A percentile compares a stretch with the other conserved stretches of the same genome.
These are phyloP conservation scores for Escovopsis sp. DNA, from an alignment of 2,329 filamentous ascomycete species.

Conservation along the genomic window DNA sequence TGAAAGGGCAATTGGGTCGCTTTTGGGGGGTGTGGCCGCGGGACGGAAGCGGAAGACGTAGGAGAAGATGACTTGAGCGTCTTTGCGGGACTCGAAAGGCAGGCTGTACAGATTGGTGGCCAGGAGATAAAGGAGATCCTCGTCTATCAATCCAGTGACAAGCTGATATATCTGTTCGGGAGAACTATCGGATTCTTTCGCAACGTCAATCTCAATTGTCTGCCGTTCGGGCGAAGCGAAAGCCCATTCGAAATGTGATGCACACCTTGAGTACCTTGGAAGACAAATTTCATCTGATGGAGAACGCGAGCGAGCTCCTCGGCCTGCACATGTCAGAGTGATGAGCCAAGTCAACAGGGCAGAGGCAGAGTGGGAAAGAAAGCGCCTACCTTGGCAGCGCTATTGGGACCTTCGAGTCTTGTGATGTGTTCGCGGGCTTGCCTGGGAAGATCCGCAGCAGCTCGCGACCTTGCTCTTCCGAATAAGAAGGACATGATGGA, in stretches of 20 bases:
- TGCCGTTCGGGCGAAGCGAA: neutral
- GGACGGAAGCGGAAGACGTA: slow-evolving; percentile 86
- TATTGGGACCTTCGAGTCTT: slow-evolving; percentile 35
- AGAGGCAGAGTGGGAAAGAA: neutral
- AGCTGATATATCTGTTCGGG: slow-evolving; percentile 82
- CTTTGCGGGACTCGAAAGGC: slow-evolving; percentile 92
- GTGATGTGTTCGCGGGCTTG: slow-evolving; percentile 40
- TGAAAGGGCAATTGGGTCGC: slow-evolving; percentile 70
- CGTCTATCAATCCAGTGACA: slow-evolving; percentile 70
- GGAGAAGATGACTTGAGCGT: slow-evolving; percentile 89
- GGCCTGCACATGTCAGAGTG: slow-evolving; percentile 34
- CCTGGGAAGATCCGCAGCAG: slow-evolving; percentile 38
- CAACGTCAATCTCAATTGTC: slow-evolving; percentile 3
- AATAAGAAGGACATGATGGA: slow-evolving; percentile 40
- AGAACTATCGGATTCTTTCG: slow-evolving; percentile 63
- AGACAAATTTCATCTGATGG: slow-evolving; percentile 77
- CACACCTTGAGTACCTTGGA: slow-evolving; percentile 84
- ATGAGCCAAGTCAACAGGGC: neutral
- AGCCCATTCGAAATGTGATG: neutral
- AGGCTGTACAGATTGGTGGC: slow-evolving; percentile 70
- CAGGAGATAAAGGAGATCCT: slow-evolving; percentile 76
- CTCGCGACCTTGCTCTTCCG: slow-evolving; percentile 35
- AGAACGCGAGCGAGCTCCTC: slow-evolving; percentile 82
- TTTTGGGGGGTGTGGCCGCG: slow-evolving; percentile 47
- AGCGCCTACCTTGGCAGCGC: slow-evolving; percentile 29